Evolutionary conservation across 1,284 basidiomycete species (phyloP).

Genomic region (Ustilago xerochloae): DNA sequence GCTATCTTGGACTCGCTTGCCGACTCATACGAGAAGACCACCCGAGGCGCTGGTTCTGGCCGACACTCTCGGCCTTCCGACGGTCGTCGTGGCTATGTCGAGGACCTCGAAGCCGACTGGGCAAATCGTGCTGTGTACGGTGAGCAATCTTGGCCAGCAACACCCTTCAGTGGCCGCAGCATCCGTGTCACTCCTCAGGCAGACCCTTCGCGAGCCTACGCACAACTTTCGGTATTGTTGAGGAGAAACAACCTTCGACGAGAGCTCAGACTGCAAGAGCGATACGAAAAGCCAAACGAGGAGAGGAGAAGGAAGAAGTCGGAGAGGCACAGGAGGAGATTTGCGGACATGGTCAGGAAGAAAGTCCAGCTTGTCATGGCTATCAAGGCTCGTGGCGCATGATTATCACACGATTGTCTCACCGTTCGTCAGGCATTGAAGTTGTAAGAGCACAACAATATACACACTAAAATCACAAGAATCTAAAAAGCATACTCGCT

Average conservation of each 20-base stretch:
- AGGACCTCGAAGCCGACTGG: conserved; percentile 47
- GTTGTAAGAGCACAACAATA: too few relatives aligned
- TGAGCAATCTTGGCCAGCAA: conserved; percentile 40
- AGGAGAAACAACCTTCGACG: conserved; percentile 57
- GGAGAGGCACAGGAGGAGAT: conserved; percentile 64
- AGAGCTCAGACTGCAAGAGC: conserved; percentile 60
- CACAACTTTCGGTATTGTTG: conserved; percentile 37
- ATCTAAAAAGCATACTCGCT: too few relatives aligned
- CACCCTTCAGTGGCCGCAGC: conserved; percentile 39
- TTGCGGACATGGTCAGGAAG: conserved; percentile 64
- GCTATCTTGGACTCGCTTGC: conserved; percentile 41
- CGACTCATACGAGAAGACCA: conserved; percentile 29
- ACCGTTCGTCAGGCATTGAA: too few relatives aligned
- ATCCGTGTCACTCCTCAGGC: conserved; percentile 26
- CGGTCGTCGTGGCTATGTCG: conserved; percentile 30
- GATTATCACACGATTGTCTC: too few relatives aligned
- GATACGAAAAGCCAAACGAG: conserved; percentile 67
- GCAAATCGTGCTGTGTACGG: conserved; percentile 30
- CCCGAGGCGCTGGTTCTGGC: conserved; percentile 1
- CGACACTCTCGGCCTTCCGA: conserved; percentile 29
- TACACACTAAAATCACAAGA: too few relatives aligned
- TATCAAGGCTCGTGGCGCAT: conserved; percentile 63
- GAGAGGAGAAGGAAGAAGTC: conserved; percentile 62
- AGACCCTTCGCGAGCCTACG: conserved; percentile 42
- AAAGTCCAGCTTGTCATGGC: conserved; percentile 67